Evolutionary conservation across 75 land plant species (phyloP).

Genomic region (Pseudotsuga menziesii): DNA sequence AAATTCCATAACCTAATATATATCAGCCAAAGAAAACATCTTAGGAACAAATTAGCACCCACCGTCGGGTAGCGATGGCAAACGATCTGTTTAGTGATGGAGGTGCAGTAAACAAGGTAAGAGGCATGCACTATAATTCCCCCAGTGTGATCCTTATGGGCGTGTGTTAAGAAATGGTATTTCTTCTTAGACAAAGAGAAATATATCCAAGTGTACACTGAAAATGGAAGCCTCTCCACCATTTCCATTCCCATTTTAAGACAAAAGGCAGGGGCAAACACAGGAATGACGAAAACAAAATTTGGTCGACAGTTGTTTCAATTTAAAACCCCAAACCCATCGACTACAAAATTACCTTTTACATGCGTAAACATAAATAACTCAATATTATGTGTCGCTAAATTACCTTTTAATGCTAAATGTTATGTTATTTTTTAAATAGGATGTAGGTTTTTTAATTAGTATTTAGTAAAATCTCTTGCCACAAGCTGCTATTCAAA

Average conservation of each 20-base stretch:
- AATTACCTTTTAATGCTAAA: no score
- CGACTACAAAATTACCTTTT: neutral
- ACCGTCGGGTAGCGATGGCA: conserved; percentile 46
- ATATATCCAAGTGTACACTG: conserved; percentile 62
- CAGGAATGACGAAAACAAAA: neutral
- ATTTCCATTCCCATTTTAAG: conserved; percentile 16
- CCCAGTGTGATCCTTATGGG: conserved; percentile 79
- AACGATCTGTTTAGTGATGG: conserved; percentile 46
- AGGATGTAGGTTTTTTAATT: no score
- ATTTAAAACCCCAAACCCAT: neutral
- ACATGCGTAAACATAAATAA: neutral
- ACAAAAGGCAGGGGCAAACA: neutral
- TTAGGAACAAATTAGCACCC: neutral
- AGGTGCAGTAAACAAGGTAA: conserved; percentile 58
- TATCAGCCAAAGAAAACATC: neutral
- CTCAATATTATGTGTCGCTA: no score
- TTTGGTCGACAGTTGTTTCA: neutral
- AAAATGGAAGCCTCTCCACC: conserved; percentile 45
- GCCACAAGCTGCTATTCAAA: no score
- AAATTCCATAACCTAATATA: neutral
- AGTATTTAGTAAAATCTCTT: no score
- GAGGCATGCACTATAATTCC: conserved; percentile 27
- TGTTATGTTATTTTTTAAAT: no score
- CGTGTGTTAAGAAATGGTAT: conserved; percentile 78
- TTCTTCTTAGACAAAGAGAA: conserved; percentile 31